Evolutionary conservation across 1,139 yeast genomes (phyloP), one percentile per base, ranked within the genome.

Genomic region (Komagataea norvegica): DNA sequence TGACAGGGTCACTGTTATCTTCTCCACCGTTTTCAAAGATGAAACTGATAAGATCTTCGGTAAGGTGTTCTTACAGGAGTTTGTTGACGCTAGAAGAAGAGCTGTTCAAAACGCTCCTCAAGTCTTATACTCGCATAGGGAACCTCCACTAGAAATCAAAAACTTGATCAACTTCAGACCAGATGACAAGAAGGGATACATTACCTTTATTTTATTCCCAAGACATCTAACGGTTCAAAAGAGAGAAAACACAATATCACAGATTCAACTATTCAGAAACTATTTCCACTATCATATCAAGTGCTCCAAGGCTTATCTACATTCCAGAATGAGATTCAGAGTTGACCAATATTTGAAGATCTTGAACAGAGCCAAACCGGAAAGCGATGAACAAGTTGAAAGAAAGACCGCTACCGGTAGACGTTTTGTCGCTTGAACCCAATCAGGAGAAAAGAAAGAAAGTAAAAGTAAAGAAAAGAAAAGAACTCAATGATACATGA

Each of bases 41-140:
- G 98, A 93, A 63, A 91, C 97, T 8, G 99, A 91, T 64, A 86
- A 86, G 60, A 78, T 88, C 41, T 87, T 91, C 54, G 96, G 97
- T 36, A 88, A 85, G 61, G 96, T 91, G 40, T 91, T 93, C 59
- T 67, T 91, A 50, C 99, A 91, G 63, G 99, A 91, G 65, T 91
- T 91, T 62, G 96, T 91, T 33, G 99, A 86, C 57, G 97, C 99
- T 10, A 78, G 99, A 64, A 83, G 84, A 62, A 78, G 97, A 59
- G 85, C 95, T 11, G 93, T 91, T 43, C 98, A 93, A 65, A 89
- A 94, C 37, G 96, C 98, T 2, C 98, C 99, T 17, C 99, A 93
- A 67, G 99, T 91, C 37, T 74, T 93, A 55, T 89, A 84, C 59
- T 80, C 94, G 11, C 91, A 82, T 55, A 74, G 72, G 47, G 96